A percentile compares a stretch with the other conserved stretches of the same genome.
Conservation (phyloP, 768 basidiomycete genomes). For the Daedalea quercina region DNA sequence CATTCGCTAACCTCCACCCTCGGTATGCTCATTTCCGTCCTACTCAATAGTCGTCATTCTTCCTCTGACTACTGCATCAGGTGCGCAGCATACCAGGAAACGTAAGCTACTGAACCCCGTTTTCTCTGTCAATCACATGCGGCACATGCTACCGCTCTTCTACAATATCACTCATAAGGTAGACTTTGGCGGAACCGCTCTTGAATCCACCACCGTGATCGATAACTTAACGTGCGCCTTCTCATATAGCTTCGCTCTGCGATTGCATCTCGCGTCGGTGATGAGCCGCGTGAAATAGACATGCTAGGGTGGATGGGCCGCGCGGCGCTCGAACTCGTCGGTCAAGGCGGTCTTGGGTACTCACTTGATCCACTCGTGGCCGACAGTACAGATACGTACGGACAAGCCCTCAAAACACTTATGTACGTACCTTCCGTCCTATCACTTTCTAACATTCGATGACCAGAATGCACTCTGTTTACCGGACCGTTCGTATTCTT, state of each 20-base stretch:
- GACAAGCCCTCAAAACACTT: slow-evolving; percentile 11
- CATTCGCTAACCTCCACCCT: slow-evolving; percentile 9
- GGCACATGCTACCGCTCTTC: slow-evolving; percentile 11
- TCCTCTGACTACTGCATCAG: background rate
- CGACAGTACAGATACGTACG: slow-evolving; percentile 8
- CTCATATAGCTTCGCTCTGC: background rate
- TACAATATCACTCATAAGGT: slow-evolving; percentile 7
- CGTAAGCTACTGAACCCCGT: slow-evolving; percentile 23
- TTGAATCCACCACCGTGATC: no score
- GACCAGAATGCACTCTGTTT: no score
- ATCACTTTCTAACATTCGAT: no score
- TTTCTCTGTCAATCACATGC: slow-evolving; percentile 15
- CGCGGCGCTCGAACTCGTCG: slow-evolving; percentile 30
- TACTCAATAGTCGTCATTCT: slow-evolving; percentile 27
- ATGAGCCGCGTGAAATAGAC: slow-evolving; percentile 10
- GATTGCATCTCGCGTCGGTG: no score
- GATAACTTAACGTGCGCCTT: background rate
- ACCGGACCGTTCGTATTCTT: no score
- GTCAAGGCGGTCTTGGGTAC: slow-evolving; percentile 38
- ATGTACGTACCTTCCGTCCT: slow-evolving; percentile 6
- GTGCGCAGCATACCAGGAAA: slow-evolving; percentile 12
- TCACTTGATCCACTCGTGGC: slow-evolving; percentile 28
- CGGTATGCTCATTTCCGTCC: slow-evolving; percentile 18
- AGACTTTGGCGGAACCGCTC: no score
- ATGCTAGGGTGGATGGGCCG: slow-evolving; percentile 23